Conservation (phyloP, 108 stramenopile genomes). For the Chaetoceros tenuissimus region DNA sequence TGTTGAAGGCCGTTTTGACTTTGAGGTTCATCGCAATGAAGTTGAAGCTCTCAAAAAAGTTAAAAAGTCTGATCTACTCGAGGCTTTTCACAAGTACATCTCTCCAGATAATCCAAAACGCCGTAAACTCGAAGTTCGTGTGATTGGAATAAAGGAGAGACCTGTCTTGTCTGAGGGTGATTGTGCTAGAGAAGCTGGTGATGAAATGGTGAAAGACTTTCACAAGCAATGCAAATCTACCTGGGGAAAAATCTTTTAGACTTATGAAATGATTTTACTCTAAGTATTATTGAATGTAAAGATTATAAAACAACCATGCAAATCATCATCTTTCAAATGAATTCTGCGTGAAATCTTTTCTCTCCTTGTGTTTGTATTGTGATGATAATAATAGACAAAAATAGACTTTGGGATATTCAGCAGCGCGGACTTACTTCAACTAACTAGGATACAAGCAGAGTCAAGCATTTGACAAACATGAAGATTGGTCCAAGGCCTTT, state of each 20-base stretch:
- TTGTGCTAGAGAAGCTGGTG: conserved; percentile 29
- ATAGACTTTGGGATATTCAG: too few relatives aligned
- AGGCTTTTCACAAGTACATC: conserved; percentile 72
- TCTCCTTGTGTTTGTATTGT: too few relatives aligned
- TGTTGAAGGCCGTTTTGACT: conserved; percentile 53
- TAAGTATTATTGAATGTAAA: background rate
- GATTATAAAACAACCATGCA: too few relatives aligned
- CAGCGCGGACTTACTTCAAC: too few relatives aligned
- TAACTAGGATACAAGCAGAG: conserved; percentile 86
- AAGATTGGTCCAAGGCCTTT: conserved; percentile 40
- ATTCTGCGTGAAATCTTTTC: too few relatives aligned
- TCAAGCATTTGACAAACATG: conserved; percentile 34
- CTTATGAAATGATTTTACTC: background rate
- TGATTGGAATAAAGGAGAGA: conserved; percentile 50
- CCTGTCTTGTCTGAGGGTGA: conserved; percentile 24
- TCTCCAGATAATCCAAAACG: conserved; percentile 29
- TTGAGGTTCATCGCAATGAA: conserved; percentile 57
- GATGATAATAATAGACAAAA: too few relatives aligned
- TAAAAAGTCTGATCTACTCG: conserved; percentile 42
- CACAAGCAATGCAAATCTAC: conserved; percentile 28
- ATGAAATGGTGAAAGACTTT: conserved; percentile 36
- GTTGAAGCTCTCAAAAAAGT: conserved; percentile 45
- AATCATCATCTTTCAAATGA: too few relatives aligned
- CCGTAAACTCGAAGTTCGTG: conserved; percentile 38
- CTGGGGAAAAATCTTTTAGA: conserved; percentile 28